These are phyloP conservation scores for Lepidium didymum DNA, from an alignment of 345 rosid species.

Conservation along the genomic window DNA sequence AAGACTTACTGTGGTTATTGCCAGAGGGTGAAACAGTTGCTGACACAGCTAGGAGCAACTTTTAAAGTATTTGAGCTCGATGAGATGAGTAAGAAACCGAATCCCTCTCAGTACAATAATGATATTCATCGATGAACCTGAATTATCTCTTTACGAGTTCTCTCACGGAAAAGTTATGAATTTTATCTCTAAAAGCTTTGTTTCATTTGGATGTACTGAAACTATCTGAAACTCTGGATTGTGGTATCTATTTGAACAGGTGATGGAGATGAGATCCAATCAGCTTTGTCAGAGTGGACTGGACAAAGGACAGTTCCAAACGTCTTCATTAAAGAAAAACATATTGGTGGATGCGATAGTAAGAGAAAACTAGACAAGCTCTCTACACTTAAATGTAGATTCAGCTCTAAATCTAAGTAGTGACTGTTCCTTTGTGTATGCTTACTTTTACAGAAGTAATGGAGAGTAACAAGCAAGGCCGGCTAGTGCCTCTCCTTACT, in stretches of 20 bases:
- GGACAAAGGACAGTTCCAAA: slow-evolving; percentile 57
- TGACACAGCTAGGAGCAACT: slow-evolving; percentile 22
- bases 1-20: slow-evolving; percentile 64
- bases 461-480: slow-evolving; percentile 44
- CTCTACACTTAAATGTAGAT: background rate
- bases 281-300: slow-evolving; percentile 55
- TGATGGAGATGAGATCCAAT: slow-evolving; percentile 17
- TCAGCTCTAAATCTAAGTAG: background rate
- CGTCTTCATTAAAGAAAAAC: slow-evolving; percentile 63
- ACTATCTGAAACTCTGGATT: too few relatives aligned
- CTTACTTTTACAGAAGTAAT: slow-evolving; percentile 36
- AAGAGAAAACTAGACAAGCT: slow-evolving; percentile 11
- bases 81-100: slow-evolving; percentile 21
- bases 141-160: background rate
- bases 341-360: slow-evolving; percentile 69
- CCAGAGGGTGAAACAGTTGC: slow-evolving; percentile 21
- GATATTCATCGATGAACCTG: background rate
- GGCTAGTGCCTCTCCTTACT: slow-evolving; percentile 47
- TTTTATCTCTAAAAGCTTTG: too few relatives aligned
- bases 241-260: too few relatives aligned
- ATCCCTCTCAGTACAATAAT: background rate
- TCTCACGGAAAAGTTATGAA: too few relatives aligned
- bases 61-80: slow-evolving; percentile 25
- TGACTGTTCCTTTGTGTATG: background rate
- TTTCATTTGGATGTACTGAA: too few relatives aligned